These are phyloP conservation scores for Trichoderma endophyticum DNA, from an alignment of 2,329 filamentous ascomycete genomes.

Conservation along the genomic window DNA sequence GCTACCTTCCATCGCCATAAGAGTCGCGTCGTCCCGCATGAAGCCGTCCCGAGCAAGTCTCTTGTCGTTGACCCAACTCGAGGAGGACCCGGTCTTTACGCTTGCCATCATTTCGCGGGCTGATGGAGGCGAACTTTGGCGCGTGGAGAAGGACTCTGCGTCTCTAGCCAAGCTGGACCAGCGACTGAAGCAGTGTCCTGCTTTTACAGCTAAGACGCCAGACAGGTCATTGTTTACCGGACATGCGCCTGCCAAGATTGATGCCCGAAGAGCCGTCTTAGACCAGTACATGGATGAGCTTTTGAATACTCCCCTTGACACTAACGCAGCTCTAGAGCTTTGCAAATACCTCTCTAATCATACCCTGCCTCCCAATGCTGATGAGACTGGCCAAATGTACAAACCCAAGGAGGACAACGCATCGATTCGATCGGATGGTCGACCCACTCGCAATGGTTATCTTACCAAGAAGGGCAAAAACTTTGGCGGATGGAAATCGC, in stretches of 20 bases:
- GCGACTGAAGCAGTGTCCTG: constrained; percentile 69
- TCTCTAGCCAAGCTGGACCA: constrained; percentile 81
- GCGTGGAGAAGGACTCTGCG: constrained; percentile 84
- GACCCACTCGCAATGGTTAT: constrained; percentile 79
- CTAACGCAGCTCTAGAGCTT: constrained; percentile 70
- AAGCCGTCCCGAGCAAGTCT: constrained; percentile 86
- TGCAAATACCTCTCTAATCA: constrained; percentile 81
- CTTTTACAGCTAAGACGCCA: constrained; percentile 72
- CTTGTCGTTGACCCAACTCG: constrained; percentile 71
- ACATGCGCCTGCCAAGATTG: constrained; percentile 89
- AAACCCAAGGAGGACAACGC: constrained; percentile 2
- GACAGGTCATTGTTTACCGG: constrained; percentile 85
- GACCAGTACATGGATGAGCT: constrained; percentile 84
- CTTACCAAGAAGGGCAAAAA: constrained; percentile 97
- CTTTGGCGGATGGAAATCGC: constrained; percentile 96
- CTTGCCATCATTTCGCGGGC: constrained; percentile 79
- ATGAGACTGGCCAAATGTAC: constrained; percentile 45
- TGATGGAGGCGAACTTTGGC: constrained; percentile 78
- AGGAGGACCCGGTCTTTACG: constrained; percentile 93
- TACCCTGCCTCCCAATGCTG: constrained; percentile 58
- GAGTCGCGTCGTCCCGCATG: constrained; percentile 90
- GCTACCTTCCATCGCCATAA: constrained; percentile 78
- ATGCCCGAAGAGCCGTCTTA: constrained; percentile 76
- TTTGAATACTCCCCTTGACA: constrained; percentile 77
- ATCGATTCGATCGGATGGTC: constrained; percentile 56